Evolutionary conservation across 805 yeast species (phyloP), one percentile per base, ranked within the genome.

Genomic region (Nakazawaea pomicola): DNA sequence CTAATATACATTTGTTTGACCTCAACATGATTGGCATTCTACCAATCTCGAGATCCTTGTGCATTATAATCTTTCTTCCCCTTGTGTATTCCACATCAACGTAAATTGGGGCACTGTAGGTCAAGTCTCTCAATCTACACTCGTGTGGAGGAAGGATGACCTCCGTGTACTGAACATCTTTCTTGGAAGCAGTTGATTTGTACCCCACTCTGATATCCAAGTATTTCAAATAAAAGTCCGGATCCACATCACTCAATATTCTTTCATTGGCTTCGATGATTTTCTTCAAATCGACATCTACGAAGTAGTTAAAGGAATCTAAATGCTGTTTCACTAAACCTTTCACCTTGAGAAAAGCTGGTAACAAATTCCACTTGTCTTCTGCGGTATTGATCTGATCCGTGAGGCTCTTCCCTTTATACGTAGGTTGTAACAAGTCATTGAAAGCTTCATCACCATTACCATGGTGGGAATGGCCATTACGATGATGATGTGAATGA

Each of bases 1-100:
- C 78, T 45, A 93, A 67, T 27, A 87, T 80, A 72, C 99, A 93
- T 59, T 89, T 88, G 58, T 88, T 86, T 19, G 96, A 85, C 53
- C 97, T 74, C 52, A 93, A 72, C 99, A 93, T 93, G 54, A 93
- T 81, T n/a, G 99, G 99, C 96, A 93, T 93, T 56, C 95, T 77
- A 27, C 99, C 99, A 46, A 93, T 91, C 58, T 90, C 97, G 46
- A 93, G 74, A 56, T 88, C 95, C 53, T 84, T 75, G 52, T 88
- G 91, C 70, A 87, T 78, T 51, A 91, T 86, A 59, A 93, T 86
- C 61, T 88, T 89, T 48, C 91, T 72, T 27, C 98, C 99, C 58
- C 97, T 75, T 0, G 98, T 93, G 58, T 93, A 93, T 57, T 93
- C 99, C 18, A 93, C 96, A 64, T 93, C 99, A 36, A 91, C 99